These are phyloP conservation scores for Aurantiochytrium sp. DNA, from an alignment of 108 stramenopile genomes.

Conservation along the genomic window DNA sequence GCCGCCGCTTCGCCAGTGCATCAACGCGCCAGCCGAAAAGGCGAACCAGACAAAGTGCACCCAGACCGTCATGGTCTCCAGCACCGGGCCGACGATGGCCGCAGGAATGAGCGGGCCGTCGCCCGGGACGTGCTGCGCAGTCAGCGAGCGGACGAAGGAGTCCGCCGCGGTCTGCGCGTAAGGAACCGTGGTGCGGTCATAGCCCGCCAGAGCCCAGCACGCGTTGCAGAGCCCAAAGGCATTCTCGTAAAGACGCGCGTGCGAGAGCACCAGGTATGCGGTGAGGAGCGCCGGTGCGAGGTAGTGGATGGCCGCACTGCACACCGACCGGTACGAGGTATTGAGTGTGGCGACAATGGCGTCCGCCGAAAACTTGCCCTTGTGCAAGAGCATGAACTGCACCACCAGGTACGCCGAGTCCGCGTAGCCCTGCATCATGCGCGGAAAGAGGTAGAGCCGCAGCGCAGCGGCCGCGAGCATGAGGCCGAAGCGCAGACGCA, in stretches of 20 bases:
- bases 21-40: neutral
- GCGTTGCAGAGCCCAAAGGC: neutral
- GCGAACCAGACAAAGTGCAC: neutral
- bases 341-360: neutral
- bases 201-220: neutral
- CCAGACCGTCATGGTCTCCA: neutral
- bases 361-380: neutral
- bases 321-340: neutral
- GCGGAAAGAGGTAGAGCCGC: neutral
- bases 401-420: neutral
- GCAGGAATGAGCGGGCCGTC: neutral
- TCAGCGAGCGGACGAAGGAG: neutral
- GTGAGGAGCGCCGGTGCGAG: neutral
- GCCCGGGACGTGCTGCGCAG: neutral
- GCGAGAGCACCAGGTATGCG: neutral
- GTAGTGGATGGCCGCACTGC: neutral
- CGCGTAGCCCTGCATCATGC: constrained; percentile 5
- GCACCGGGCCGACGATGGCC: neutral
- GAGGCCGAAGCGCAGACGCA: neutral
- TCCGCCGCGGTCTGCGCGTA: neutral
- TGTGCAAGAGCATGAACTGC: neutral
- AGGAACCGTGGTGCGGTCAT: neutral
- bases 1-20: neutral
- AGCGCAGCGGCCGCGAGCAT: neutral
- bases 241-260: neutral